Percentiles rank a stretch among this genome's conserved stretches.
Evolutionary conservation across 2,329 filamentous ascomycete genomes (phyloP).

Genomic region (Bimuria novae-zelandiae): DNA sequence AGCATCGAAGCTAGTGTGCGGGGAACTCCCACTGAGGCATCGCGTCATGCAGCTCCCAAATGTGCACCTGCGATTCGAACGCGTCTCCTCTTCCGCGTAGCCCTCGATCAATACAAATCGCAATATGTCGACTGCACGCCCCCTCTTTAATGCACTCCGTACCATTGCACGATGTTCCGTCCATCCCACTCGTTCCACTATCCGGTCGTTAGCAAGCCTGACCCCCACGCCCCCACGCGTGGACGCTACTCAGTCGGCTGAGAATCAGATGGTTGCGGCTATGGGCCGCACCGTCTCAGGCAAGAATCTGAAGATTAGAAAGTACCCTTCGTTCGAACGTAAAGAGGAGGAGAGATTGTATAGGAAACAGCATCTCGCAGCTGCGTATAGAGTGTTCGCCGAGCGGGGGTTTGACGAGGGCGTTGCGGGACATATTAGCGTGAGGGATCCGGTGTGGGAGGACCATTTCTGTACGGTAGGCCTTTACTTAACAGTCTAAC

Average conservation of each 20-base stretch:
- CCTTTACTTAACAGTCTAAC: too few species aligned
- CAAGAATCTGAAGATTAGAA: slow-evolving; percentile 52
- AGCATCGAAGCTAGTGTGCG: background rate
- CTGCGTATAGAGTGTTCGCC: slow-evolving; percentile 49
- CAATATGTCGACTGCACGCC: too few species aligned
- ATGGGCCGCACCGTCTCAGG: slow-evolving; percentile 54
- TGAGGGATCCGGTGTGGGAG: slow-evolving; percentile 42
- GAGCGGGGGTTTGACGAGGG: slow-evolving; percentile 48
- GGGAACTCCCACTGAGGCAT: slow-evolving; percentile 1
- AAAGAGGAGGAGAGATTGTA: slow-evolving; percentile 50
- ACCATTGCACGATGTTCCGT: background rate
- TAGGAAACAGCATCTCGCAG: slow-evolving; percentile 53
- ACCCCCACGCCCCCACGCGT: slow-evolving; percentile 28
- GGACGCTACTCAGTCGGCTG: slow-evolving; percentile 41
- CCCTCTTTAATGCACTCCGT: background rate
- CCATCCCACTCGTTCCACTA: background rate
- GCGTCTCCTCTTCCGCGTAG: background rate
- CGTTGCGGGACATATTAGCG: slow-evolving; percentile 53
- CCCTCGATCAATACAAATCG: background rate
- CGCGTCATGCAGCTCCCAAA: background rate
- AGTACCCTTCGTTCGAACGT: slow-evolving; percentile 48
- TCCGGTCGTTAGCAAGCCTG: slow-evolving; percentile 19
- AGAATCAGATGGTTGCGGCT: slow-evolving; percentile 51
- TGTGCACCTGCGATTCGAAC: background rate
- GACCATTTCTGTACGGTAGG: slow-evolving; percentile 39